Percentiles rank a stretch among this genome's conserved stretches.
Conservation (phyloP, 768 basidiomycete genomes). For the Plicaturopsis crispa region DNA sequence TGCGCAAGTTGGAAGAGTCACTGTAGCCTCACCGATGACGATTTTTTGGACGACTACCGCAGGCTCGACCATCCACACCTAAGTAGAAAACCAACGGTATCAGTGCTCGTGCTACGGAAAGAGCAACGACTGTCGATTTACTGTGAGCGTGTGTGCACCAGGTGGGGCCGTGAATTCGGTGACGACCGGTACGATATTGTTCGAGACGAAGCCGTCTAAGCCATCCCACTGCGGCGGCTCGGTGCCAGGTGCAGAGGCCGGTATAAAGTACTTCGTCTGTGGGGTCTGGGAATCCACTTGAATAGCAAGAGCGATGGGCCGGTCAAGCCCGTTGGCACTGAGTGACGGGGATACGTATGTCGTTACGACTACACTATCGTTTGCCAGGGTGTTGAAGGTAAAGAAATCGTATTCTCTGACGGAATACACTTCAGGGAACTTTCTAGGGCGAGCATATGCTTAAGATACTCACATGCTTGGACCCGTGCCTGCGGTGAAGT, state of each 20-base stretch:
- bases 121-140: conserved; percentile 14
- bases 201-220: conserved; percentile 44
- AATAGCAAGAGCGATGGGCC: conserved; percentile 44
- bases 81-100: not conserved
- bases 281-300: conserved; percentile 38
- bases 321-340: conserved; percentile 40
- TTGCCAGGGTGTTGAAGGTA: conserved; percentile 42
- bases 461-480: conserved; percentile 55
- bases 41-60: conserved; percentile 56
- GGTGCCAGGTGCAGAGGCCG: conserved; percentile 34
- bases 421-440: no score
- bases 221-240: conserved; percentile 41
- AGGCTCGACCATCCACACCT: conserved; percentile 52
- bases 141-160: conserved; percentile 55
- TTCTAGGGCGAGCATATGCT: no score
- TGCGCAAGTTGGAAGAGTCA: conserved; percentile 5
- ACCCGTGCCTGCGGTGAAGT: conserved; percentile 56
- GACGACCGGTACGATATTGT: conserved; percentile 35
- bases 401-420: conserved; percentile 52
- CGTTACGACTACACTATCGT: conserved; percentile 39
- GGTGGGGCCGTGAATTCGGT: conserved; percentile 33
- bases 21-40: conserved; percentile 36
- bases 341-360: conserved; percentile 44
- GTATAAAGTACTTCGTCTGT: conserved; percentile 39
- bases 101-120: not conserved